Conservation (phyloP, 169 alveolate species). For the Fabrea salina region DNA sequence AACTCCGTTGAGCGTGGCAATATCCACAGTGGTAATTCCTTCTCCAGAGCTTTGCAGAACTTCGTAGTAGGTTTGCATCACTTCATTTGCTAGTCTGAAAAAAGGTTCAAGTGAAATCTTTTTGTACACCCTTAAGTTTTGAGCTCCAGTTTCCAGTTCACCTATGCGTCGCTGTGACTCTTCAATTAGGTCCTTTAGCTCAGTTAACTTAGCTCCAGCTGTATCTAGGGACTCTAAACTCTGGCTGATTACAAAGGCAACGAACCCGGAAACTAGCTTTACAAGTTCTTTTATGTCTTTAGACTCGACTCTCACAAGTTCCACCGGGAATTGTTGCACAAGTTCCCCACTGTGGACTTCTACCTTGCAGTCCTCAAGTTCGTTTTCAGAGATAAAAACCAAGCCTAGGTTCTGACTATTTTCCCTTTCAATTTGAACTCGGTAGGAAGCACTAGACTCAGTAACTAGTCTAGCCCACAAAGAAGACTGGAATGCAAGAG, state of each 20-base stretch:
- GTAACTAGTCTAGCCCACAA: conserved; percentile 3
- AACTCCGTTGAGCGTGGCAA: background rate
- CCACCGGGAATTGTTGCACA: background rate
- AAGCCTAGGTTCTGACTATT: background rate
- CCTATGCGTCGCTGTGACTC: background rate
- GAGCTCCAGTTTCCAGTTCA: background rate
- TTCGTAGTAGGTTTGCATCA: background rate
- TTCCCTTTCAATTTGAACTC: background rate
- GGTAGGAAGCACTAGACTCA: background rate
- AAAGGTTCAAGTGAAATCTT: background rate
- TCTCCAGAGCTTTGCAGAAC: background rate
- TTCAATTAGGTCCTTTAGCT: background rate
- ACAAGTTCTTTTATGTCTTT: background rate
- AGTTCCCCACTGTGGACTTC: background rate
- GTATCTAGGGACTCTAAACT: background rate
- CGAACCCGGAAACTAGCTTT: background rate
- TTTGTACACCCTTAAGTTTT: background rate
- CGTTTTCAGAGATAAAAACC: conserved; percentile 8
- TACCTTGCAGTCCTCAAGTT: conserved; percentile 17
- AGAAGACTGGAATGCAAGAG: background rate
- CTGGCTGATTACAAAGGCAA: background rate
- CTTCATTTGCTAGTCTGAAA: background rate
- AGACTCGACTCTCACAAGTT: background rate
- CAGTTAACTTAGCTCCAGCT: background rate
- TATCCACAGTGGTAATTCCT: background rate